phyloP scores from a whole-genome alignment of 306 rosid species.

The Lithocarpus polystachyus region DNA sequence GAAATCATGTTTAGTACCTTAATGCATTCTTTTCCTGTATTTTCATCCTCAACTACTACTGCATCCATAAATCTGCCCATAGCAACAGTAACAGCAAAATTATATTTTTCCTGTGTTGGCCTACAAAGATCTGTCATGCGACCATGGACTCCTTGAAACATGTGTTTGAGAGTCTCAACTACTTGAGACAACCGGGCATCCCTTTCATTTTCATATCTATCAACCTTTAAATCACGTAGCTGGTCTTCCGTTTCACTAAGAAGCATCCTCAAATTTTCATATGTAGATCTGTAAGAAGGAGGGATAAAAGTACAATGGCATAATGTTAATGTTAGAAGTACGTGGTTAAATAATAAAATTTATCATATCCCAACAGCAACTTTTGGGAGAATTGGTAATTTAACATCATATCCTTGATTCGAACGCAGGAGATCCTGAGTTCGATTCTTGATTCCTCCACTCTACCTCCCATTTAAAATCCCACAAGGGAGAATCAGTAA shows the following conservation, averaged over 20 bases:
- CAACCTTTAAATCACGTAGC: constrained; percentile 89
- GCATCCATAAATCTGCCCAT: constrained; percentile 99
- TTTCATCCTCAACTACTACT: constrained; percentile 95
- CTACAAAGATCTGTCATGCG: constrained; percentile 98
- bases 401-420: too few species aligned
- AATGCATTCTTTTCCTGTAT: constrained; percentile 97
- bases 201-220: constrained; percentile 93
- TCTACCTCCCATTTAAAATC: too few species aligned
- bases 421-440: too few species aligned
- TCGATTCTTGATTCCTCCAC: too few species aligned
- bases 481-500: too few species aligned
- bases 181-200: constrained; percentile 93
- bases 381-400: too few species aligned
- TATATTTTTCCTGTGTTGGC: constrained; percentile 92
- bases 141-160: constrained; percentile 96
- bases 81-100: constrained; percentile 95
- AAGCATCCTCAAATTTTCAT: constrained; percentile 64
- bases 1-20: constrained; percentile 52
- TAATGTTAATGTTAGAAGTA: background rate
- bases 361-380: too few species aligned
- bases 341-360: too few species aligned
- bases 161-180: constrained; percentile 92
- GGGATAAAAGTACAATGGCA: background rate
- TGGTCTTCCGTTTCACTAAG: constrained; percentile 82
- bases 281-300: constrained; percentile 58